Percentiles rank a stretch among this genome's conserved stretches.
Evolutionary conservation across 164 flowering plant genomes (phyloP).

Genomic region (Sextonia rubra): DNA sequence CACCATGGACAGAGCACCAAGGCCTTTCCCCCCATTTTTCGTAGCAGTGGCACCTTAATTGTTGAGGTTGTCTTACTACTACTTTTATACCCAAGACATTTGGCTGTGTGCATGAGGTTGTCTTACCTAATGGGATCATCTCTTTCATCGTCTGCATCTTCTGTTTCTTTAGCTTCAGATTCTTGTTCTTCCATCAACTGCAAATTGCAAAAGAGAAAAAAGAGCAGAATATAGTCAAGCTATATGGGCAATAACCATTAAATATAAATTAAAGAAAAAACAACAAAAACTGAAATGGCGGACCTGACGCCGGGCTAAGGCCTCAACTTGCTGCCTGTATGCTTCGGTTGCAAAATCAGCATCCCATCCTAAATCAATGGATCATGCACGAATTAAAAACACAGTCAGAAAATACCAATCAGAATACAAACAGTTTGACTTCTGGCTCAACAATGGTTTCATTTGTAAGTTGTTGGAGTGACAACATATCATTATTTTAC

Average conservation of each 20-base stretch:
- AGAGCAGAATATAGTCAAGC: background rate
- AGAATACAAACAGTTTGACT: background rate
- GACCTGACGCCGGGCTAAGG: constrained; percentile 91
- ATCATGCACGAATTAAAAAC: background rate
- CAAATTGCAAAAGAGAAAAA: too few relatives aligned
- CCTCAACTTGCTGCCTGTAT: constrained; percentile 88
- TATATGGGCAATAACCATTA: background rate
- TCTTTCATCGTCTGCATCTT: constrained; percentile 43
- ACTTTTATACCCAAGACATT: too few relatives aligned
- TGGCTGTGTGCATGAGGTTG: background rate
- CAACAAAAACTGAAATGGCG: constrained; percentile 8
- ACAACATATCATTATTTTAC: too few relatives aligned
- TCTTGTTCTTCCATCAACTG: constrained; percentile 86
- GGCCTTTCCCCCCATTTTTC: background rate
- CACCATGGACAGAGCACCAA: background rate
- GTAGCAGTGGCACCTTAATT: background rate
- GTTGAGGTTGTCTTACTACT: background rate
- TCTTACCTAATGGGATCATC: constrained; percentile 10
- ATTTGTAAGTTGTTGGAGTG: too few relatives aligned
- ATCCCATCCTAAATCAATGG: constrained; percentile 74
- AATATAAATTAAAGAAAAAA: background rate
- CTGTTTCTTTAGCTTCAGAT: constrained; percentile 68
- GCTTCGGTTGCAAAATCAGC: constrained; percentile 98
- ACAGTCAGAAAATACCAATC: background rate
- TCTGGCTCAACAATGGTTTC: too few relatives aligned